Percentiles rank a stretch among this genome's conserved stretches.
Conservation (phyloP, 169 alveolate species). For the Theileria equi region DNA sequence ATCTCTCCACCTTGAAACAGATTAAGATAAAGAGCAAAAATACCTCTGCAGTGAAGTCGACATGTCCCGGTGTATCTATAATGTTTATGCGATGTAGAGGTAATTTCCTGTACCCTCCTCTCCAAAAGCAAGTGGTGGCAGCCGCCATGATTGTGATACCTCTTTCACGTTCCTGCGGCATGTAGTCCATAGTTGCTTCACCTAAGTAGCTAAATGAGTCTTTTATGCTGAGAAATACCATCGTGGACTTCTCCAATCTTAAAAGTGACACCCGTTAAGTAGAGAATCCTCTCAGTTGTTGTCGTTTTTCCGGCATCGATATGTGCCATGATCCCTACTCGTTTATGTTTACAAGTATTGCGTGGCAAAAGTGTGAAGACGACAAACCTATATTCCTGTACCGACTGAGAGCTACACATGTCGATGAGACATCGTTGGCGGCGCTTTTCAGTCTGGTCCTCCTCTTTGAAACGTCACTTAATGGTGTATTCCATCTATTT, state of each 20-base stretch:
- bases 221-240: conserved; percentile 24
- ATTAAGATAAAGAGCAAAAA: neutral
- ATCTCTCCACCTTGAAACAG: conserved; percentile 80
- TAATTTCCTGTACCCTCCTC: conserved; percentile 72
- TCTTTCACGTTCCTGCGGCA: conserved; percentile 92
- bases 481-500: no score
- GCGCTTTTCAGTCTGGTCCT: no score
- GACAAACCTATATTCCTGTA: conserved; percentile 59
- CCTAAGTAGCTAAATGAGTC: conserved; percentile 71
- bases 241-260: conserved; percentile 84
- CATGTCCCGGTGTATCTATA: conserved; percentile 98
- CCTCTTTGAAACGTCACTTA: no score
- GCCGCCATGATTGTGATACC: conserved; percentile 97
- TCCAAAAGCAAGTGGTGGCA: conserved; percentile 93
- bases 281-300: conserved; percentile 92
- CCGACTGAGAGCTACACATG: conserved; percentile 41
- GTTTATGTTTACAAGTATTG: neutral
- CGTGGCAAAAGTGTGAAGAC: neutral
- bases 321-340: conserved; percentile 93
- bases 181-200: conserved; percentile 93
- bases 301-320: conserved; percentile 98
- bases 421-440: conserved; percentile 3
- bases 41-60: conserved; percentile 92
- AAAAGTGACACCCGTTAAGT: conserved; percentile 87
- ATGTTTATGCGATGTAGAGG: conserved; percentile 85